Evolutionary conservation across 2,329 filamentous ascomycete species (phyloP).

Genomic region (Colletotrichum truncatum): DNA sequence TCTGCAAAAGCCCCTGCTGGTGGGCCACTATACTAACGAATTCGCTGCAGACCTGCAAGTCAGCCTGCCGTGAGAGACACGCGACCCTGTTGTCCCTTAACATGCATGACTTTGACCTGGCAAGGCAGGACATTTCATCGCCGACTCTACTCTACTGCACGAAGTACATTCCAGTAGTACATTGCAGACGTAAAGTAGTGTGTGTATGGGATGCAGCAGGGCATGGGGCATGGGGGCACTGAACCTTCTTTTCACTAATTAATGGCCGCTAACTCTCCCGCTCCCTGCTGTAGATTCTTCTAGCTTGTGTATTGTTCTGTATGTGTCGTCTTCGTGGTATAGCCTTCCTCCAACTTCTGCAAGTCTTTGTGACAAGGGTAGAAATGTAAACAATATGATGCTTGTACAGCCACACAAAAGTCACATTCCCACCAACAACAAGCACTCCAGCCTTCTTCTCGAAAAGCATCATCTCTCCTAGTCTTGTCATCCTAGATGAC

Average conservation of each 20-base stretch:
- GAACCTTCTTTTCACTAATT: background rate
- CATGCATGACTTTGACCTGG: constrained; percentile 19
- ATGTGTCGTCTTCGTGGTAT: background rate
- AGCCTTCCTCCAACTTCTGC: too few relatives aligned
- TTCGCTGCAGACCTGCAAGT: constrained; percentile 26
- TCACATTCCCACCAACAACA: too few relatives aligned
- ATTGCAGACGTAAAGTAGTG: too few relatives aligned
- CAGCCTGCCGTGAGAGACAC: constrained; percentile 14
- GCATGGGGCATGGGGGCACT: background rate
- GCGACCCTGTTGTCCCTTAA: constrained; percentile 16
- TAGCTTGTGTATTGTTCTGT: background rate
- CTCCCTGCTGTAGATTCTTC: background rate
- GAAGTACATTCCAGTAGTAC: too few relatives aligned
- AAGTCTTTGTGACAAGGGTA: too few relatives aligned
- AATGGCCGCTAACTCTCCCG: too few relatives aligned
- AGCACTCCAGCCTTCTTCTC: background rate
- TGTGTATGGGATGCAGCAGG: too few relatives aligned
- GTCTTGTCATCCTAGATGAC: background rate
- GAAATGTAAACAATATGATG: background rate
- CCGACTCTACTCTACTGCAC: too few relatives aligned
- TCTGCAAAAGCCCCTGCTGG: background rate
- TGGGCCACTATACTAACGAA: too few relatives aligned
- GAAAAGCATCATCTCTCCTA: too few relatives aligned
- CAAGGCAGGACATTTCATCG: background rate
- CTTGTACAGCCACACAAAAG: constrained; percentile 15